Conservation (phyloP, 139 green algal species). For the Picochlorum sp. region DNA sequence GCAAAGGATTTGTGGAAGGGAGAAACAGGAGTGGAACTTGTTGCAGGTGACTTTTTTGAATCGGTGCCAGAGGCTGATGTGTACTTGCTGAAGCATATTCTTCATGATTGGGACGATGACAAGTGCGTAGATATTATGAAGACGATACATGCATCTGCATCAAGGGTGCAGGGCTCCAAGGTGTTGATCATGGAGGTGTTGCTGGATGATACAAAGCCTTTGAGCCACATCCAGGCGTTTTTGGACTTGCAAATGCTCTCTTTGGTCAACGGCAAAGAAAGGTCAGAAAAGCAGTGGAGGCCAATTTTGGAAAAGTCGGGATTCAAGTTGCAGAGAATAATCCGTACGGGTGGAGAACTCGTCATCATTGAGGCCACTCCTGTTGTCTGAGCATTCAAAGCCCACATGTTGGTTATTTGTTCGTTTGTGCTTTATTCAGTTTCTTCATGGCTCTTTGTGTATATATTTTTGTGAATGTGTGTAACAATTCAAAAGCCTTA, state of each 20-base stretch:
- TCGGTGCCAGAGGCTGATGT: background rate
- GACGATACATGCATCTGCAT: background rate
- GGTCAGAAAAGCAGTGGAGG: background rate
- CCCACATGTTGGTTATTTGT: too few species aligned
- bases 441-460: too few species aligned
- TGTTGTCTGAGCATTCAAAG: background rate
- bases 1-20: slow-evolving; percentile 2
- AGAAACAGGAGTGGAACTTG: background rate
- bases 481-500: too few species aligned
- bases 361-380: background rate
- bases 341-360: background rate
- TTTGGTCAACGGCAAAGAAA: background rate
- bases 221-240: background rate
- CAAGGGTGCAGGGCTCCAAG: background rate
- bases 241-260: slow-evolving; percentile 1
- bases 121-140: background rate
- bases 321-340: background rate
- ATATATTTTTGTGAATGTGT: too few species aligned
- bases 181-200: background rate
- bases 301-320: background rate
- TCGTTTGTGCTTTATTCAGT: too few species aligned
- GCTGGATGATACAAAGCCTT: background rate
- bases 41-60: background rate
- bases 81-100: slow-evolving; percentile 8
- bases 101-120: background rate